Percentiles rank a stretch among this genome's conserved stretches.
Conservation (phyloP, 148 eudicot genomes). For the Polygonum maritimum region DNA sequence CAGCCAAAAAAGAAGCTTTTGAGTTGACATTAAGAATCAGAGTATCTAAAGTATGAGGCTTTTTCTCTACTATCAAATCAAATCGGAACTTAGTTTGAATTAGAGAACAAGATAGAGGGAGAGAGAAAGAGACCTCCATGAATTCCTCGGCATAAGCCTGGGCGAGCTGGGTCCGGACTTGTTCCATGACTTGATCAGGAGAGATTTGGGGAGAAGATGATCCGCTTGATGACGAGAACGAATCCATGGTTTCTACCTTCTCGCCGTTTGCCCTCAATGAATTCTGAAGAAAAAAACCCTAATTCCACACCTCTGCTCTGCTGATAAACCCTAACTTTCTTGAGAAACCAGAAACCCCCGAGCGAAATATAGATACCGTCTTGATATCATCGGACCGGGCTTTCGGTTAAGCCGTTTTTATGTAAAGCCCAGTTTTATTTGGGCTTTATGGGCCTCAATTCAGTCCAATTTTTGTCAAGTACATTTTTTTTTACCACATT, state of each 20-base stretch:
- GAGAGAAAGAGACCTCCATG: slow-evolving; percentile 40
- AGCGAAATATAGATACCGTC: not conserved
- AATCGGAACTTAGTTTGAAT: not conserved
- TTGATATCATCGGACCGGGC: not conserved
- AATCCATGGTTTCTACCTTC: slow-evolving; percentile 24
- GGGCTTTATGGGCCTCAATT: not conserved
- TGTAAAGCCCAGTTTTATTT: not conserved
- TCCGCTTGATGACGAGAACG: slow-evolving; percentile 31
- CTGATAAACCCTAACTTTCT: not conserved
- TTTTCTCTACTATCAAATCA: not conserved
- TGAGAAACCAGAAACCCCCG: not conserved
- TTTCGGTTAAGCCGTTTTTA: not conserved
- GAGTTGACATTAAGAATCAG: not conserved
- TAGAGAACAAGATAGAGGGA: too few relatives aligned
- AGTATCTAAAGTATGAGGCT: not conserved
- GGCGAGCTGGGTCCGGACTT: slow-evolving; percentile 58
- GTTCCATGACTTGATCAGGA: slow-evolving; percentile 42
- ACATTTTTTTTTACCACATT: too few relatives aligned
- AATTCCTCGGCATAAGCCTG: slow-evolving; percentile 78
- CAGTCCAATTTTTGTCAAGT: too few relatives aligned
- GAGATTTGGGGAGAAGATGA: slow-evolving; percentile 27
- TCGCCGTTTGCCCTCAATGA: slow-evolving; percentile 4
- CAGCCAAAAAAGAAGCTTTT: not conserved
- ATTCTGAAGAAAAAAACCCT: not conserved
- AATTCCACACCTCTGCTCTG: not conserved